Evolutionary conservation across 768 basidiomycete genomes (phyloP), one percentile per base, ranked within the genome.

Genomic region (Leccinum obscurum): DNA sequence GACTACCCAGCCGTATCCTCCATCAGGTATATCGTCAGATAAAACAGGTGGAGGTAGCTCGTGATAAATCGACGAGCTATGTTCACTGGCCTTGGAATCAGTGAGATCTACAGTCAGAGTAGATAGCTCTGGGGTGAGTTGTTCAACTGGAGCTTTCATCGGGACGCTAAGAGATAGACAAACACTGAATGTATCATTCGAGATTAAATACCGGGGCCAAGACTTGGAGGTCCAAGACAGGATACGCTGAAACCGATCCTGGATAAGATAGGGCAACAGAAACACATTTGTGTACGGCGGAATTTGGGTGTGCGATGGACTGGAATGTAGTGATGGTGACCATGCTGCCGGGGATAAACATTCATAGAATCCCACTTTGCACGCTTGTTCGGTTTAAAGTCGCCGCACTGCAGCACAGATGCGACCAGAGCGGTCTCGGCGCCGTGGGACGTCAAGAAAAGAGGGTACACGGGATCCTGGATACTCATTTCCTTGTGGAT

Each of bases 1-100:
- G 14, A 75, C 65, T 1, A 70, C 69, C 74, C 73, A 77, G 24
- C 71, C 75, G 44, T 75, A 74, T 17, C 72, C 75, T 6, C 75
- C 71, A 24, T 76, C 74, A 7, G 72, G 73, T 17, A 67, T 57
- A 5, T 68, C 54, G 7, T 61, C 60, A 11, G 52, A 61, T 17
- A 13, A 26, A 20, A 10, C 41, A 44, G 41, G 41, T 10, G n/a
- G n/a, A 26, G 58, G 28, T 53, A 46, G 48, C 1, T 58, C 34
- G 28, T 28, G 55, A 14, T 60, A 55, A 13, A 56, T 20, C 14
- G 50, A 30, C 13, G 57, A 49, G 48, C 56, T 6, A 34, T 41
- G 7, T 26, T 49, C 22, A 35, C 24, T 41, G 34, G 5, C 17
- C 54, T 53, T 52, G 48, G 11, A 10, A 22, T 51, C 20, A 22